Evolutionary conservation across 768 basidiomycete genomes (phyloP), one percentile per base, ranked within the genome.

Genomic region (Lentinula raphanica): DNA sequence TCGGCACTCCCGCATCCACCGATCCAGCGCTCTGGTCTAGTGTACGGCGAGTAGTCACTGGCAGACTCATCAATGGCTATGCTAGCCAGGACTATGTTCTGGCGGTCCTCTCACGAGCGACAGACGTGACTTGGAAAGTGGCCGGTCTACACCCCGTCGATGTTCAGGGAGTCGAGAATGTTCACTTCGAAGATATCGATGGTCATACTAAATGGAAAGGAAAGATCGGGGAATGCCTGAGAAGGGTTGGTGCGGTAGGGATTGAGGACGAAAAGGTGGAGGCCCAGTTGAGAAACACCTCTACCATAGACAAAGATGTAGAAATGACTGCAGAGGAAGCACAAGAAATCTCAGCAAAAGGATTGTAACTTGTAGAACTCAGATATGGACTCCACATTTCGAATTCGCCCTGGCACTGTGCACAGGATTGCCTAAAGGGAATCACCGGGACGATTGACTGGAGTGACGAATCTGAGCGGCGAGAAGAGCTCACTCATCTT

Each of bases 41-140:
- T 28, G 71, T 79, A 19, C 74, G 83, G 2, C 70, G 81, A 5
- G 68, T 84, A 40, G 80, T 78, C 11, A 68, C 76, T 5, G 82
- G 83, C 13, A 69, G 83, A 36, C 64, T 84, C 7, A 79, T 84
- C 23, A 84, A 85, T 63, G 81, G 79, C 3, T 83, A 81, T 65
- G 73, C 77, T 17, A 67, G 62, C 56, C 66, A 78, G 32, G 83
- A 84, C 63, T 84, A 82, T 65, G 74, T 84, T 25, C 72, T 85
- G 49, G 81, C 78, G 12, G 73, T 83, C 23, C 71, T 84, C 13
- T 78, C 75, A 17, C 74, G 82, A 40, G 71, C 74, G 27, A 76
- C 80, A 2, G 71, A 74, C 58, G 71, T 70, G 31, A 76, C 69
- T 35, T 82, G 81, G 80, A 70, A 69, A 36, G 76, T 84, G 3